A percentile compares a stretch with the other conserved stretches of the same genome.
These are phyloP conservation scores for Lipomyces yarrowii DNA, from an alignment of 1,139 yeast genomes.

Conservation along the genomic window DNA sequence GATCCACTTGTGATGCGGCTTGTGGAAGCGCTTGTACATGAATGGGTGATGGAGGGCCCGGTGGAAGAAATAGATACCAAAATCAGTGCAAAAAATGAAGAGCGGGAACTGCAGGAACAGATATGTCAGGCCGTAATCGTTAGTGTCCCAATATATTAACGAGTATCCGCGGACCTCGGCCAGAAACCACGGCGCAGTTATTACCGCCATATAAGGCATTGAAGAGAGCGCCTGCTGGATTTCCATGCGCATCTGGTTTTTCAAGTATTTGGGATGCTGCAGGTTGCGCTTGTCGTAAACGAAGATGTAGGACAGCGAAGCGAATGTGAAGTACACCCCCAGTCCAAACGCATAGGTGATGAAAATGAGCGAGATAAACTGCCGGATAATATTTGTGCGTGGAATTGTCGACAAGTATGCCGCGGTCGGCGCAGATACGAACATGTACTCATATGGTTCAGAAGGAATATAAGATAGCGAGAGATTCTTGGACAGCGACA, in stretches of 20 bases:
- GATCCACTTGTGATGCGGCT: conserved; percentile 99
- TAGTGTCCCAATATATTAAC: conserved; percentile 65
- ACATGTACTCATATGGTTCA: conserved; percentile 24
- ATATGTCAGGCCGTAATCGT: conserved; percentile 70
- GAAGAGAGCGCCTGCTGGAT: conserved; percentile 75
- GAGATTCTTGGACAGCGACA: conserved; percentile 20
- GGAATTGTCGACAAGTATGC: conserved; percentile 45
- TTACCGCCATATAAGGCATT: conserved; percentile 83
- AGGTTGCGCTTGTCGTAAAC: conserved; percentile 87
- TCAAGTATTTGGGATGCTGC: conserved; percentile 93
- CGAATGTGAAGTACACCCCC: conserved; percentile 76
- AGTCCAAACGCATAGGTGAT: conserved; percentile 84
- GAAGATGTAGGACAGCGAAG: conserved; percentile 69
- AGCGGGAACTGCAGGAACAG: conserved; percentile 66
- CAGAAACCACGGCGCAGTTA: conserved; percentile 88
- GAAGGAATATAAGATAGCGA: conserved; percentile 22
- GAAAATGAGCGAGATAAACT: conserved; percentile 65
- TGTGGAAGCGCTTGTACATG: conserved; percentile 83
- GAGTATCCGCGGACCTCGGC: conserved; percentile 84
- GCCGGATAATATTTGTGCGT: conserved; percentile 74
- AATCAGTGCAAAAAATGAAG: conserved; percentile 89
- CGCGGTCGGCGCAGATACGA: conserved; percentile 18
- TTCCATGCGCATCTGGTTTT: conserved; percentile 86
- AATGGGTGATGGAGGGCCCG: conserved; percentile 90
- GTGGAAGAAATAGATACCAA: conserved; percentile 87